phyloP scores from a whole-genome alignment of 208 protist genomes.

The Porcisia deanei region DNA sequence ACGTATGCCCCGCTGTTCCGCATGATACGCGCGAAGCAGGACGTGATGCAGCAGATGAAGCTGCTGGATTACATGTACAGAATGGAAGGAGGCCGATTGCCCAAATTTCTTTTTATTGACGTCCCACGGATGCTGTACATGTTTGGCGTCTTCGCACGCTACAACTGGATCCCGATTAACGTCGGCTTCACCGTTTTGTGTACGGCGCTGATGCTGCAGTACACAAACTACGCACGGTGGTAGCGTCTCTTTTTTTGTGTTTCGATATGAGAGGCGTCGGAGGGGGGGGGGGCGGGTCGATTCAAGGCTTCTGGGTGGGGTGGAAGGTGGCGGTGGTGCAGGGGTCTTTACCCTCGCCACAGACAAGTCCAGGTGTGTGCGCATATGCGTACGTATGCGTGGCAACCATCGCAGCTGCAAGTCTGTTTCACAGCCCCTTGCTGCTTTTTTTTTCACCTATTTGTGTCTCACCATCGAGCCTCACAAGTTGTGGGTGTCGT shows the following conservation, averaged over 20 bases:
- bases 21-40: constrained; percentile 60
- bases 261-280: background rate
- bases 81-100: constrained; percentile 69
- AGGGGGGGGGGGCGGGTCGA: background rate
- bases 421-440: no score
- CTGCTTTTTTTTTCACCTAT: no score
- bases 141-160: constrained; percentile 85
- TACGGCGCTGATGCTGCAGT: constrained; percentile 45
- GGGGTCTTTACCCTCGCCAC: background rate
- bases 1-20: constrained; percentile 92
- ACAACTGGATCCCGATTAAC: constrained; percentile 89
- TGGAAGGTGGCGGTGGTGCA: background rate
- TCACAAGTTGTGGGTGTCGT: no score
- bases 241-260: constrained; percentile 3
- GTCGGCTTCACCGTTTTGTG: constrained; percentile 50
- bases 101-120: constrained; percentile 89
- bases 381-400: background rate
- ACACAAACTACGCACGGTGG: constrained; percentile 24
- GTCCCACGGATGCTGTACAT: constrained; percentile 85
- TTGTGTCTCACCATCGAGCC: no score
- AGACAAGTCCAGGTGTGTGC: background rate
- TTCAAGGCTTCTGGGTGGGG: no score
- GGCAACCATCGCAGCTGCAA: no score
- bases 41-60: constrained; percentile 65
- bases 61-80: constrained; percentile 79